Percentiles rank a stretch among this genome's conserved stretches.
Evolutionary conservation across 768 basidiomycete species (phyloP).

Genomic region (Macrolepiota albuminosa): DNA sequence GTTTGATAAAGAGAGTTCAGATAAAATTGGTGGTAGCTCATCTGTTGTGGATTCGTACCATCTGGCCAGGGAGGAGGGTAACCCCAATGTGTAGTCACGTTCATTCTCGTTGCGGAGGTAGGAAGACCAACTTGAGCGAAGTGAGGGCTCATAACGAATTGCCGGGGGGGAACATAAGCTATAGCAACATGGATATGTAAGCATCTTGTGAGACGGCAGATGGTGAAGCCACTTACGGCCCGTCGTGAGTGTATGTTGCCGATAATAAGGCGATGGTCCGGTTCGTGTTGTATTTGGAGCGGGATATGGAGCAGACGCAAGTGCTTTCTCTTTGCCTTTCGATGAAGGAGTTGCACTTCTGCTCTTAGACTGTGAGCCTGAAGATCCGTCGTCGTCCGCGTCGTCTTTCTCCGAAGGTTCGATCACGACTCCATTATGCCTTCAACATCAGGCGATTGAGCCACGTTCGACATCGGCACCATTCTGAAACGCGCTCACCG

Average conservation of each 20-base stretch:
- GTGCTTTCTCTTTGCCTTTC: slow-evolving; percentile 36
- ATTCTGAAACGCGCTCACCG: slow-evolving; percentile 35
- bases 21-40: slow-evolving; percentile 33
- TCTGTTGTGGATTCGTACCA: slow-evolving; percentile 25
- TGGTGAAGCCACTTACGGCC: slow-evolving; percentile 26
- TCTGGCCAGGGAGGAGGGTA: slow-evolving; percentile 35
- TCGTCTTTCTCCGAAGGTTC: slow-evolving; percentile 36
- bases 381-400: slow-evolving; percentile 29
- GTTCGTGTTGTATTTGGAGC: slow-evolving; percentile 25
- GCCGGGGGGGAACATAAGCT: slow-evolving; percentile 39
- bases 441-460: slow-evolving; percentile 17
- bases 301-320: slow-evolving; percentile 20
- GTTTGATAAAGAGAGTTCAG: slow-evolving; percentile 41
- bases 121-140: slow-evolving; percentile 44
- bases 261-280: slow-evolving; percentile 58
- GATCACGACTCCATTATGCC: slow-evolving; percentile 66
- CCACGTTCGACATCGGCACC: neutral
- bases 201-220: neutral
- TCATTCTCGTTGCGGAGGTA: slow-evolving; percentile 47
- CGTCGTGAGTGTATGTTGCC: slow-evolving; percentile 52
- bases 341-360: slow-evolving; percentile 43
- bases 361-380: slow-evolving; percentile 43
- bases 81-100: slow-evolving; percentile 36
- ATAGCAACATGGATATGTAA: neutral
- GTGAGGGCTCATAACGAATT: slow-evolving; percentile 37